Base-by-base conservation (phyloP, 139 green algal genomes). In the Tetradesmus obliquus region DNA sequence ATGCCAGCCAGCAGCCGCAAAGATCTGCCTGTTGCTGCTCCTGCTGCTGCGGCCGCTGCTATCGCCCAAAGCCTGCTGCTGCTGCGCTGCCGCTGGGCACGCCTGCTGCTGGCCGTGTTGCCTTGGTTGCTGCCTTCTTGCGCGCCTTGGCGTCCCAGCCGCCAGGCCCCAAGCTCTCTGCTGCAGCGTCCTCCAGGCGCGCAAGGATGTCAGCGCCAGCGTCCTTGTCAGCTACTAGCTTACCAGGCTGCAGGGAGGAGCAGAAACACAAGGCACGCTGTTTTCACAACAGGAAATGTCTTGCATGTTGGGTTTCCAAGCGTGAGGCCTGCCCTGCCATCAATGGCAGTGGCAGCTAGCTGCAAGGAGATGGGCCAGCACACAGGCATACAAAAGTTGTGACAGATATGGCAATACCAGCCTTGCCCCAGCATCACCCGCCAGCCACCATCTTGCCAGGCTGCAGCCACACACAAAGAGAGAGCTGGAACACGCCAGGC, bases 111-210 rank as follows among this genome's bases (percentile, higher is more conserved):
- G 66, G 66, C 3, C 66, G 66, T 76, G 66, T 3, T 82, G 76
- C 76, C 24, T 51, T 55, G 20, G 76, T 22, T 82, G 76, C 45
- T 60, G 66, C 66, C 57, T 88, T 88, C 57, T 88, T 88, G n/a
- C 53, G 53, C 12, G 24, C 58, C 84, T 88, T 88, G 3, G 74
- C 24, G n/a, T 88, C 84, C 32, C 15, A 76, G 66, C 66, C 66
- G 15, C 66, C 66, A 76, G 66, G 66, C 3, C 69, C 84, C 58
- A 79, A n/a, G 74, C 10, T 24, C 72, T 58, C 17, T 58, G 32
- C 71, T 81, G 84, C 62, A 24, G 86, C 86, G 71, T 15, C 71
- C 22, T 83, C 86, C 60, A 90, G 24, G 55, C 22, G 69, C 20
- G 55, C 22, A 19, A 83, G 76, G 55, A 90, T 32, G 32, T 83